phyloP scores from a whole-genome alignment of 23 red algal genomes.

The Gracilaria caudata region DNA sequence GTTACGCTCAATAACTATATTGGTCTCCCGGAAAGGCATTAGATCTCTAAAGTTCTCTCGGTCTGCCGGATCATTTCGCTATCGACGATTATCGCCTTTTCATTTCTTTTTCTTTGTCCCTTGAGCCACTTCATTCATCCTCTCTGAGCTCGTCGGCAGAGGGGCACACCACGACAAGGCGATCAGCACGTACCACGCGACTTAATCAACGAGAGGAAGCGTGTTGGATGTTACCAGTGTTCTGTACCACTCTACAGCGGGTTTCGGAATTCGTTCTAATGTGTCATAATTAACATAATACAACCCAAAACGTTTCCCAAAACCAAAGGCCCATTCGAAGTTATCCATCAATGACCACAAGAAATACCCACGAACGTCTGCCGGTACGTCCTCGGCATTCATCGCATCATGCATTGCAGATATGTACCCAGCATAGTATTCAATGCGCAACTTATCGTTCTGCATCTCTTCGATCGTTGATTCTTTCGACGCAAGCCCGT shows the following conservation, averaged over 20 bases:
- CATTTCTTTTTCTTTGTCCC: not conserved
- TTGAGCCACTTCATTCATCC: not conserved
- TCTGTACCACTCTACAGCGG: conserved; percentile 61
- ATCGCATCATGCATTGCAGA: conserved; percentile 60
- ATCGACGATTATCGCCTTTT: not conserved
- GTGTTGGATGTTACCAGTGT: conserved; percentile 8
- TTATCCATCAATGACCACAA: conserved; percentile 70
- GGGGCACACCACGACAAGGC: conserved; percentile 23
- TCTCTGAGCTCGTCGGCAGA: conserved; percentile 7
- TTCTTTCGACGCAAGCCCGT: conserved; percentile 59
- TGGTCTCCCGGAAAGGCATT: not conserved
- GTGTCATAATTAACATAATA: conserved; percentile 70
- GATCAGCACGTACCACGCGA: not conserved
- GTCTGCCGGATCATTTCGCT: not conserved
- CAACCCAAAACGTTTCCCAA: conserved; percentile 63
- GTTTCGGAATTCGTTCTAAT: conserved; percentile 49
- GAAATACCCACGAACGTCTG: conserved; percentile 68
- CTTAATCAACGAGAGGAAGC: not conserved
- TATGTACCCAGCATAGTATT: conserved; percentile 44
- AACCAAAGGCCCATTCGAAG: conserved; percentile 76
- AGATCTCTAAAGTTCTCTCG: not conserved
- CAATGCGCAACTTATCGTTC: conserved; percentile 23
- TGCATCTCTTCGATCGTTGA: conserved; percentile 15
- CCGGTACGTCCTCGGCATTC: conserved; percentile 2
- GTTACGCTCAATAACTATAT: not conserved